Evolutionary conservation across 2,329 filamentous ascomycete species (phyloP).

Genomic region (Fusarium neocosmosporiellum): DNA sequence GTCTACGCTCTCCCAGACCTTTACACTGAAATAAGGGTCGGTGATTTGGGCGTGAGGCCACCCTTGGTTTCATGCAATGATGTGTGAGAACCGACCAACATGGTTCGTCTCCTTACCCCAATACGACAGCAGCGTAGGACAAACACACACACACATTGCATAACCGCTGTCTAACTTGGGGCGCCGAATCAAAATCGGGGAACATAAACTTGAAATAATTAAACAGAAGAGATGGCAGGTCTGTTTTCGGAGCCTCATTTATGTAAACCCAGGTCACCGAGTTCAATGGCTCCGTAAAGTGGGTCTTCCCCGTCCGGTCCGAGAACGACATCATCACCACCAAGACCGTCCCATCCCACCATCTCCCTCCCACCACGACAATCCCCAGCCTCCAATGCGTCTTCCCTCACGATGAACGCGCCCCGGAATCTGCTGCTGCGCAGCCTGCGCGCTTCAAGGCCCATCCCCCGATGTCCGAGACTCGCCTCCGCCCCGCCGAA

Average conservation of each 20-base stretch:
- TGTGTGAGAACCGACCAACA: too few relatives aligned
- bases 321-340: slow-evolving; percentile 30
- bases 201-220: background rate
- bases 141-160: too few relatives aligned
- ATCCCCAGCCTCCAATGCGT: slow-evolving; percentile 15
- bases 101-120: too few relatives aligned
- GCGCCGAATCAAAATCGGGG: too few relatives aligned
- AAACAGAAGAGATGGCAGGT: background rate
- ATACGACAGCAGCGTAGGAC: too few relatives aligned
- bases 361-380: background rate
- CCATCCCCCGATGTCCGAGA: slow-evolving; percentile 21
- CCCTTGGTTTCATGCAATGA: too few relatives aligned
- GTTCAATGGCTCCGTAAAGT: background rate
- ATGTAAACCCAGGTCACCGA: background rate
- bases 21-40: too few relatives aligned
- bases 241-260: background rate
- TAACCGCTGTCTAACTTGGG: too few relatives aligned
- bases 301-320: slow-evolving; percentile 12
- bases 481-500: slow-evolving; percentile 14
- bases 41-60: too few relatives aligned
- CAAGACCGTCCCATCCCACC: slow-evolving; percentile 7
- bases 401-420: slow-evolving; percentile 43
- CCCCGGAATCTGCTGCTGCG: slow-evolving; percentile 42
- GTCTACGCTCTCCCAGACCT: too few relatives aligned
- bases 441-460: slow-evolving; percentile 36